phyloP scores from a whole-genome alignment of 768 basidiomycete genomes.

The Boletus edulis region DNA sequence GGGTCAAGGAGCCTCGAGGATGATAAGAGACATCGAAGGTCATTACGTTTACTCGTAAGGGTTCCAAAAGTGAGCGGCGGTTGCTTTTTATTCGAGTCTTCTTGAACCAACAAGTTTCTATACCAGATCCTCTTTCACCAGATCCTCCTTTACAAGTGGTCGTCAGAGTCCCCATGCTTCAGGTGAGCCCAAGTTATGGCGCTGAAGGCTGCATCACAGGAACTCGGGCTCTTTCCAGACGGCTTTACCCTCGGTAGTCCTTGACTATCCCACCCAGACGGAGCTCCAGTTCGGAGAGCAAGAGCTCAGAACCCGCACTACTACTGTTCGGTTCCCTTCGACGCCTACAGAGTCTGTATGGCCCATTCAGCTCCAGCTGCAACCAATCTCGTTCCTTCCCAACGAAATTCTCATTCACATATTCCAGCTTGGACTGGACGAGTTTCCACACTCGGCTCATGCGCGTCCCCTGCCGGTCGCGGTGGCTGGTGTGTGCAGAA shows the following conservation, averaged over 20 bases:
- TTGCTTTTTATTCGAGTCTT: no score
- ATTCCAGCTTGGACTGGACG: constrained; percentile 7
- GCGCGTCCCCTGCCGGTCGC: background rate
- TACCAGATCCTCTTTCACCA: no score
- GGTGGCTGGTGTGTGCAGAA: constrained; percentile 13
- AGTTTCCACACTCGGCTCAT: background rate
- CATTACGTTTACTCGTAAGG: no score
- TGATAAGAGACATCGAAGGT: no score
- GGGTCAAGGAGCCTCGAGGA: no score
- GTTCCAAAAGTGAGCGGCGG: no score
- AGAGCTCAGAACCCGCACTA: background rate
- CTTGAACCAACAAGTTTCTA: no score
- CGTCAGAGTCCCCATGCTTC: no score
- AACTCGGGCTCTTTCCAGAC: constrained; percentile 1
- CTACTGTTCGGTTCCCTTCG: background rate
- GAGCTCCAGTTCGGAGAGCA: background rate
- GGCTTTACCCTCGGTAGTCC: background rate
- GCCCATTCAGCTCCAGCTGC: constrained; percentile 10
- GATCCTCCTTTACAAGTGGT: no score
- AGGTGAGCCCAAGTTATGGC: no score
- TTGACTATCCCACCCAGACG: no score
- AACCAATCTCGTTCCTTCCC: constrained; percentile 18
- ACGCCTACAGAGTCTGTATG: background rate
- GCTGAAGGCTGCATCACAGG: no score
- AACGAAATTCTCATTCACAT: constrained; percentile 17